Percentiles rank a stretch among this genome's conserved stretches.
phyloP scores from a whole-genome alignment of 192 early-diverging fungal genomes.

The Thoreauomyces humboldtii region DNA sequence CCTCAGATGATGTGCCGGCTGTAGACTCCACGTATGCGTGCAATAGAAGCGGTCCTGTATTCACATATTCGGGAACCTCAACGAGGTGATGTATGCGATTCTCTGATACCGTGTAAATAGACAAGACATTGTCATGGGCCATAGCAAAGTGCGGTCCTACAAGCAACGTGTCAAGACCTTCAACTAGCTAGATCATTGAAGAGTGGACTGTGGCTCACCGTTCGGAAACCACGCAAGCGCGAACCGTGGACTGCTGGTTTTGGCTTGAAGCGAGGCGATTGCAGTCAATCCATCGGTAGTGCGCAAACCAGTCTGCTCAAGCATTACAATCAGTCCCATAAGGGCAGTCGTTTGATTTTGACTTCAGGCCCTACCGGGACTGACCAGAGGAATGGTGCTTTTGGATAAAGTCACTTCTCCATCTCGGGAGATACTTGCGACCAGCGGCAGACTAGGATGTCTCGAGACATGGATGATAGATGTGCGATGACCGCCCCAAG shows the following conservation, averaged over 20 bases:
- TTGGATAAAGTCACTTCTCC: conserved; percentile 58
- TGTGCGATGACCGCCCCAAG: conserved; percentile 65
- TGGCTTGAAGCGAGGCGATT: not conserved
- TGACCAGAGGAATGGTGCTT: conserved; percentile 50
- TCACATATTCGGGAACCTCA: conserved; percentile 9
- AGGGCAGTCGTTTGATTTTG: not conserved
- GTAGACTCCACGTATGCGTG: conserved; percentile 21
- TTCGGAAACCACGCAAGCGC: conserved; percentile 15
- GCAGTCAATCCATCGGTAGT: conserved; percentile 10
- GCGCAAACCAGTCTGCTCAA: conserved; percentile 6
- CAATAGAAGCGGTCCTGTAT: conserved; percentile 3
- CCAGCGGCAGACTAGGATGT: conserved; percentile 27
- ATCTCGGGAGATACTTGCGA: conserved; percentile 48
- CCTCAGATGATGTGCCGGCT: not conserved
- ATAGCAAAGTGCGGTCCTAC: conserved; percentile 1
- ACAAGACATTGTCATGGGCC: not conserved
- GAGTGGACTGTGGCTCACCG: not conserved
- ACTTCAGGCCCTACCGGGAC: too few relatives aligned
- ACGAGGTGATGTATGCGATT: not conserved
- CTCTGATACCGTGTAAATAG: not conserved
- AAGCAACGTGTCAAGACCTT: too few relatives aligned
- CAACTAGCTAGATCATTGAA: not conserved
- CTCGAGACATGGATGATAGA: not conserved
- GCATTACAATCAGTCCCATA: too few relatives aligned
- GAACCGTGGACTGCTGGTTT: not conserved